A percentile compares a stretch with the other conserved stretches of the same genome.
phyloP scores from a whole-genome alignment of 202 grass and related monocot species.

The Brachypodium distachyon region DNA sequence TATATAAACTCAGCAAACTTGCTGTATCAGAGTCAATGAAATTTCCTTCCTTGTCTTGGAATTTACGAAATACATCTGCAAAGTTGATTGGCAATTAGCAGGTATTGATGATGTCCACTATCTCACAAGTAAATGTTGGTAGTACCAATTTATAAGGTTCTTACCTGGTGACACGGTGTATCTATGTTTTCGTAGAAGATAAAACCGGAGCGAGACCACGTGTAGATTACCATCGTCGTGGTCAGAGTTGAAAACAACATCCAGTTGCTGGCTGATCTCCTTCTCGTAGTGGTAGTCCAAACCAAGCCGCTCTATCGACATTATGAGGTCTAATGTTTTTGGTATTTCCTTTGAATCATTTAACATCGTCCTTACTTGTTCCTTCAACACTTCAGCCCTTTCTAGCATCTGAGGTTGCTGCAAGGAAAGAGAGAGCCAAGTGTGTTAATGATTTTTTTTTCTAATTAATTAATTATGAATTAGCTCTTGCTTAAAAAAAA shows the following conservation, averaged over 20 bases:
- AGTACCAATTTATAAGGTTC: not conserved
- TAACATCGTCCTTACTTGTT: conserved; percentile 21
- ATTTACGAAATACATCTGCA: conserved; percentile 35
- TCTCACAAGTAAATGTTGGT: not conserved
- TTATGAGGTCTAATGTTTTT: conserved; percentile 15
- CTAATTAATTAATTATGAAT: too few relatives aligned
- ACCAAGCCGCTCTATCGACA: conserved; percentile 30
- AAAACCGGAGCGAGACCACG: conserved; percentile 24
- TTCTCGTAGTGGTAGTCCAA: conserved; percentile 28
- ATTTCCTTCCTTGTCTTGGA: conserved; percentile 32
- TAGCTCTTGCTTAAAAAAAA: too few relatives aligned
- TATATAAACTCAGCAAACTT: conserved; percentile 39
- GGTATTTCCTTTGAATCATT: not conserved
- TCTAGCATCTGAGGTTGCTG: not conserved
- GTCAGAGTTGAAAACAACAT: not conserved
- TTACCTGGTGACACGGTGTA: conserved; percentile 31
- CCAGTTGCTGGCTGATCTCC: conserved; percentile 17
- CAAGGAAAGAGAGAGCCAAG: not conserved
- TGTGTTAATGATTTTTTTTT: too few relatives aligned
- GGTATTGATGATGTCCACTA: not conserved
- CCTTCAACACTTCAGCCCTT: conserved; percentile 1
- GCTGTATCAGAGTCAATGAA: conserved; percentile 14
- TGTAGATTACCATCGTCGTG: conserved; percentile 7
- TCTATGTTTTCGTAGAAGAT: conserved; percentile 31
- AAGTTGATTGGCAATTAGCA: not conserved